Base-by-base conservation (phyloP, 768 basidiomycete genomes). In the Kwoniella dendrophila region DNA sequence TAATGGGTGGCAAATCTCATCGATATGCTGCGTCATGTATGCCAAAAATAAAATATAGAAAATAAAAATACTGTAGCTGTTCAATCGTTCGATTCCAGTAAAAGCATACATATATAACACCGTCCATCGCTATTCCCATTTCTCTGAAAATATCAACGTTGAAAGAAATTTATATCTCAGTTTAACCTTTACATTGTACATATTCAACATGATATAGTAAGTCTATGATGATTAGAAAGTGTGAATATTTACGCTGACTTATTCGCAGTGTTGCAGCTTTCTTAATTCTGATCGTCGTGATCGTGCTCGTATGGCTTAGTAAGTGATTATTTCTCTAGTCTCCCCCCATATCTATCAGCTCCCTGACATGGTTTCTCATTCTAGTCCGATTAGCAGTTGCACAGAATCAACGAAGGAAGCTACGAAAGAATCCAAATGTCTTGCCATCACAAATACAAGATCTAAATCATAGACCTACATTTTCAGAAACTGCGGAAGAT, bases 191-290 rank as follows among this genome's bases (percentile, higher is more conserved):
- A 43, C 11, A 36, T n/a, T n/a, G n/a, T 14, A 6, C 11, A 43
- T 24, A 18, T 50, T 7, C 10, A 49, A 1, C 29, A 60, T 60
- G 59, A n/a, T 60, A 51, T 60, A 60, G 59, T 60, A 14, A 60
- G 59, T 32, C n/a, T n/a, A n/a, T n/a, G n/a, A n/a, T n/a, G n/a
- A n/a, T n/a, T n/a, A n/a, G n/a, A n/a, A n/a, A n/a, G n/a, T n/a
- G n/a, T n/a, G n/a, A n/a, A n/a, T n/a, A n/a, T n/a, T n/a, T n/a
- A n/a, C n/a, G n/a, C n/a, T n/a, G n/a, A n/a, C n/a, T n/a, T 4
- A 26, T 34, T n/a, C n/a, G 29, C 49, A 59, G 58, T 49, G 50
- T 34, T 41, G 24, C 36, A 8, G 58, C 29, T 3, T 59, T 59
- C 38, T 30, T 59, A 26, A 43, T 59, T 16, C 33, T 59, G 26